Evolutionary conservation across 805 yeast species (phyloP).

Genomic region (Yamadazyma paraphyllophila): DNA sequence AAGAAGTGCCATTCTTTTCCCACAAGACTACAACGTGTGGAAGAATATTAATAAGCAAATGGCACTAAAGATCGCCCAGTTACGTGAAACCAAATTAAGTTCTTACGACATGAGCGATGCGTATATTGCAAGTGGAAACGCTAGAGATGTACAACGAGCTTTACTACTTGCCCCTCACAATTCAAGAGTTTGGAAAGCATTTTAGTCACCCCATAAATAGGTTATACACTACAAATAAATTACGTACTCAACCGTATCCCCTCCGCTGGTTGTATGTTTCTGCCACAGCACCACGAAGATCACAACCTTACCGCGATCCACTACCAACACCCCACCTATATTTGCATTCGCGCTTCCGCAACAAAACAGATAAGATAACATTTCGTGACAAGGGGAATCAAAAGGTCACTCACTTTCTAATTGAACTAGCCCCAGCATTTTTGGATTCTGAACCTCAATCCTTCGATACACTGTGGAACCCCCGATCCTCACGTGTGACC

Average conservation of each 20-base stretch:
- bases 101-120: slow-evolving; percentile 53
- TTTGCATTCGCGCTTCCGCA: slow-evolving; percentile 2
- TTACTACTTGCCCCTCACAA: slow-evolving; percentile 34
- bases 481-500: too few species aligned
- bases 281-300: neutral
- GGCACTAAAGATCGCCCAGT: slow-evolving; percentile 57
- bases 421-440: too few species aligned
- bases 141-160: slow-evolving; percentile 65
- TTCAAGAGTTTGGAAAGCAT: slow-evolving; percentile 1
- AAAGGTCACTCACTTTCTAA: neutral
- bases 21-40: slow-evolving; percentile 72
- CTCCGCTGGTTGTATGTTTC: too few species aligned
- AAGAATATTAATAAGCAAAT: slow-evolving; percentile 51
- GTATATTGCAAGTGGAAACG: slow-evolving; percentile 45
- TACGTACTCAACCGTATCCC: too few species aligned
- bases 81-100: slow-evolving; percentile 48
- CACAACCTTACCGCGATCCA: neutral
- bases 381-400: slow-evolving; percentile 2
- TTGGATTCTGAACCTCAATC: neutral
- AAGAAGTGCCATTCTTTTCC: slow-evolving; percentile 70
- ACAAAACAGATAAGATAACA: slow-evolving; percentile 6
- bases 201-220: neutral
- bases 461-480: too few species aligned
- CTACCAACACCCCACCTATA: neutral
- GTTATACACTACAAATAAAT: too few species aligned